These are phyloP conservation scores for Luvunga scandens DNA, from an alignment of 345 rosid species.

Conservation along the genomic window DNA sequence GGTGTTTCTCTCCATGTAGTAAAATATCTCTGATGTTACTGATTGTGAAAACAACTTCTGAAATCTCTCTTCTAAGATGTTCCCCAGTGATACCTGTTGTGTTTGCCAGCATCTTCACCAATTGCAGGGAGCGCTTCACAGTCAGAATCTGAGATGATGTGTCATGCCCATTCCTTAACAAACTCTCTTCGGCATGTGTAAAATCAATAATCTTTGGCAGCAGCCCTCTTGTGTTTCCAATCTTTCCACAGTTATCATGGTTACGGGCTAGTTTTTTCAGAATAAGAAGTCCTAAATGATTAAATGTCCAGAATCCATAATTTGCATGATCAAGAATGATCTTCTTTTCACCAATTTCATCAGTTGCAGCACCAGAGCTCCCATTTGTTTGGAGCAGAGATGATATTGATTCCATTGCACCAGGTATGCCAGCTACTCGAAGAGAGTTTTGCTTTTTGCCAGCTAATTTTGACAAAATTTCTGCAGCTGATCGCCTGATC, in stretches of 20 bases:
- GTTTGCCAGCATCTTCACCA: conserved; percentile 81
- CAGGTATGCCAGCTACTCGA: conserved; percentile 78
- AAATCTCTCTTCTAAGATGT: conserved; percentile 72
- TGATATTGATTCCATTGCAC: conserved; percentile 91
- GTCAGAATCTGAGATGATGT: conserved; percentile 56
- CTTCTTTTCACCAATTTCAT: conserved; percentile 66
- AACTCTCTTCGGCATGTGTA: conserved; percentile 51
- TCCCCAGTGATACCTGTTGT: conserved; percentile 73
- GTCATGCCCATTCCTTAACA: conserved; percentile 47
- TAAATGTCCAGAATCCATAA: conserved; percentile 69
- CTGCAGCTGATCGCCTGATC: conserved; percentile 71
- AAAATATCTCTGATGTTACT: conserved; percentile 78
- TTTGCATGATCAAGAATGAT: conserved; percentile 37
- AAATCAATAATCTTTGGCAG: conserved; percentile 80
- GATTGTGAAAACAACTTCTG: conserved; percentile 84
- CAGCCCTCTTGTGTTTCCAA: conserved; percentile 86
- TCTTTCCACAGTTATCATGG: conserved; percentile 89
- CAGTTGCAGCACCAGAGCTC: conserved; percentile 45
- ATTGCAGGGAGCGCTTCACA: conserved; percentile 68
- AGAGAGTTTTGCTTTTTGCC: conserved; percentile 81
- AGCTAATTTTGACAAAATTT: conserved; percentile 65
- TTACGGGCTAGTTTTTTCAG: conserved; percentile 78
- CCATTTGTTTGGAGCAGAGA: conserved; percentile 68
- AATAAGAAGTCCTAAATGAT: conserved; percentile 74
- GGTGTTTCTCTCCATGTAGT: conserved; percentile 60